Evolutionary conservation across 106 monocot species (phyloP).

Genomic region (Alisma plantagoaquatica): DNA sequence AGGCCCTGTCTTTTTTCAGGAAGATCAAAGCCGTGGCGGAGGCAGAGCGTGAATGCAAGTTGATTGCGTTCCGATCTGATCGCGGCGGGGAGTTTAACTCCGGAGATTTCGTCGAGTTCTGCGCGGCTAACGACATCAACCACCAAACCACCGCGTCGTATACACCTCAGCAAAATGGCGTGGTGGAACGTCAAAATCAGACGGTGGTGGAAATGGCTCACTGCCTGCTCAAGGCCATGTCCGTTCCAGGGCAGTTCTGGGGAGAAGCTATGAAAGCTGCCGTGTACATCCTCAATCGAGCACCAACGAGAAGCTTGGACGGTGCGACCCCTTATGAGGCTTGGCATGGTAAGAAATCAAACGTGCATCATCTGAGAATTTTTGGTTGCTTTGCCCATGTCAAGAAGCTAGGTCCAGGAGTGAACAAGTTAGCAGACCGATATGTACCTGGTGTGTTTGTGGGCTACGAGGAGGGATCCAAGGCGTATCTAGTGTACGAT

Average conservation of each 20-base stretch:
- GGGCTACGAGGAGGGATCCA: too few relatives aligned
- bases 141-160: neutral
- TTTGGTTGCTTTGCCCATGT: neutral
- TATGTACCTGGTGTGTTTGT: too few relatives aligned
- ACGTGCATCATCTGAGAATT: neutral
- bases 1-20: neutral
- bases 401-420: neutral
- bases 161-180: constrained; percentile 1
- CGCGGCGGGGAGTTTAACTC: too few relatives aligned
- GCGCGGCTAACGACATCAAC: neutral
- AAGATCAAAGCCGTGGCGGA: neutral
- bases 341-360: neutral
- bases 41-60: neutral
- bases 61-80: too few relatives aligned
- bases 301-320: constrained; percentile 1
- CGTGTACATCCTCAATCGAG: constrained; percentile 1
- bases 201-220: neutral
- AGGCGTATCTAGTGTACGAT: too few relatives aligned
- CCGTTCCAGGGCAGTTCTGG: neutral
- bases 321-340: too few relatives aligned
- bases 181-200: constrained; percentile 1
- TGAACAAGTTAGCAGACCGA: neutral
- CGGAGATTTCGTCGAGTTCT: neutral
- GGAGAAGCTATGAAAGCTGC: neutral
- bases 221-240: neutral